Percentiles rank a stretch among this genome's conserved stretches.
These are phyloP conservation scores for Clonostachys solani DNA, from an alignment of 2,329 filamentous ascomycete species.

Conservation along the genomic window DNA sequence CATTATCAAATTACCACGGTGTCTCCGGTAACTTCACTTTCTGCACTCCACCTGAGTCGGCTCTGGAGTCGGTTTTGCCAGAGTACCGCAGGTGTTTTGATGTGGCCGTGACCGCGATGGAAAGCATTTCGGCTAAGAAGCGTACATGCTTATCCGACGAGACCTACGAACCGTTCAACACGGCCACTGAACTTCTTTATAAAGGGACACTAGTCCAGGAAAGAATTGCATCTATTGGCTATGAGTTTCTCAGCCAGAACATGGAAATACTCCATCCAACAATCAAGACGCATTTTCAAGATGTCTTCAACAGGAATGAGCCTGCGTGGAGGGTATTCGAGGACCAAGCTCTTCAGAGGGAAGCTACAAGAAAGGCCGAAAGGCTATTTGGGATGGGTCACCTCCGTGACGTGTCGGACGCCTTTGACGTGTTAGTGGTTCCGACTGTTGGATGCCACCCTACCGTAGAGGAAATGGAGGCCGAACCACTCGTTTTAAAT, in stretches of 20 bases:
- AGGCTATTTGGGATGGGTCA: constrained; percentile 25
- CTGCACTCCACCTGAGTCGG: constrained; percentile 37
- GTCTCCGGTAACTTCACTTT: constrained; percentile 31
- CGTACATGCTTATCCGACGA: constrained; percentile 17
- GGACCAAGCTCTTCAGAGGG: constrained; percentile 34
- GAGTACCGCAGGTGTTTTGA: constrained; percentile 26
- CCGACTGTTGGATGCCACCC: constrained; percentile 45
- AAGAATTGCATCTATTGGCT: constrained; percentile 40
- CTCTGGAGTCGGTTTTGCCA: constrained; percentile 26
- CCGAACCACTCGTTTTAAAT: constrained; percentile 46
- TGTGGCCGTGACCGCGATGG: constrained; percentile 27
- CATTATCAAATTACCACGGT: constrained; percentile 8
- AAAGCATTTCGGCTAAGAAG: constrained; percentile 23
- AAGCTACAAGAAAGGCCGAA: constrained; percentile 28
- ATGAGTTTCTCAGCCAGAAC: constrained; percentile 17
- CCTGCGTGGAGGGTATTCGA: constrained; percentile 32
- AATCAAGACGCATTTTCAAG: constrained; percentile 32
- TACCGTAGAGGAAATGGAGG: constrained; percentile 42
- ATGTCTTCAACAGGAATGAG: constrained; percentile 30
- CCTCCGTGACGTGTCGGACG: background rate
- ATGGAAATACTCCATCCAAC: constrained; percentile 32
- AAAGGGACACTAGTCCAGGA: constrained; percentile 49
- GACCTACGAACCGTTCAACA: constrained; percentile 41
- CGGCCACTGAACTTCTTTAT: constrained; percentile 45
- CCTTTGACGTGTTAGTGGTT: constrained; percentile 38